A percentile compares a stretch with the other conserved stretches of the same genome.
Evolutionary conservation across 306 rosid species (phyloP).

Genomic region (Pyrus communis): DNA sequence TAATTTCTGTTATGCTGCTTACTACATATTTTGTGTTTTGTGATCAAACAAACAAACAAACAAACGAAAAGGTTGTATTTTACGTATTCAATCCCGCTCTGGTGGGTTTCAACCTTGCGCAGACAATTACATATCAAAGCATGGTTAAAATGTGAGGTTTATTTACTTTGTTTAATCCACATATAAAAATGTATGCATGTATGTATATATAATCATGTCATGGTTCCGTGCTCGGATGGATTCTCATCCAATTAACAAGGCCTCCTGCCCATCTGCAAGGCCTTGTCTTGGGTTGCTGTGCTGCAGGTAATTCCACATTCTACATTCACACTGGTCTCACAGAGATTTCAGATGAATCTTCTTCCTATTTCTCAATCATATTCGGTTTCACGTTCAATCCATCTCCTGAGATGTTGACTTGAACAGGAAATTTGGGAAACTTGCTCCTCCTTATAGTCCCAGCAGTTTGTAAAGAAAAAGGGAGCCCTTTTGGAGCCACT

Average conservation of each 20-base stretch:
- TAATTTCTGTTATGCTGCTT: no score
- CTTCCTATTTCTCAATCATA: no score
- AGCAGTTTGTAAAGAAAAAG: constrained; percentile 52
- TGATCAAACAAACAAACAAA: no score
- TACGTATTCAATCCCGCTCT: constrained; percentile 51
- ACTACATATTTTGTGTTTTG: background rate
- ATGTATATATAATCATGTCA: no score
- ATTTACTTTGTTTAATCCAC: background rate
- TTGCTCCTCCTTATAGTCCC: constrained; percentile 44
- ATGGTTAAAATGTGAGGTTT: constrained; percentile 29
- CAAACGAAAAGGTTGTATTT: constrained; percentile 30
- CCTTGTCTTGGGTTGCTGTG: constrained; percentile 48
- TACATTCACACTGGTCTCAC: background rate
- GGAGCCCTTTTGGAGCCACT: constrained; percentile 52
- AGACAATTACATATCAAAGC: constrained; percentile 38
- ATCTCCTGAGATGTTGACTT: background rate
- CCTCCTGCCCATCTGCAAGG: constrained; percentile 47
- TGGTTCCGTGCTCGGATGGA: constrained; percentile 48
- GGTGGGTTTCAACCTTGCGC: constrained; percentile 31
- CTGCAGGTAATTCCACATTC: constrained; percentile 28
- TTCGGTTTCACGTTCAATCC: background rate
- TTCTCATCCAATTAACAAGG: constrained; percentile 31
- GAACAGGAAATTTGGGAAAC: constrained; percentile 52
- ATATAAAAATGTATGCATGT: no score
- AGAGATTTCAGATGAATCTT: no score